phyloP scores from a whole-genome alignment of 805 yeast species.

The Nakazawaea wickerhamii region DNA sequence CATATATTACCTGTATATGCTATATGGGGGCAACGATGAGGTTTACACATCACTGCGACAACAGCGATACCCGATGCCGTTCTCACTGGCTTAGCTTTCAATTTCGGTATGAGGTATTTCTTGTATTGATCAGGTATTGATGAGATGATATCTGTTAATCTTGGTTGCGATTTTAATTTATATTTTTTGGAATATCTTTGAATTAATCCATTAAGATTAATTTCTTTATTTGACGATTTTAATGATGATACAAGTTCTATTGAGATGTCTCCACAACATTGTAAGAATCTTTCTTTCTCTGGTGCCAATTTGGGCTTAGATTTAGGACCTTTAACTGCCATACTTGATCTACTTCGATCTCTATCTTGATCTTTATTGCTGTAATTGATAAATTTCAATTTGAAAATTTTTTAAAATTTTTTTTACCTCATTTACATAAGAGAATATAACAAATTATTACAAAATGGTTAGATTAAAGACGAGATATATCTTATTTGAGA shows the following conservation, averaged over 20 bases:
- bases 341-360: background rate
- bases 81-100: constrained; percentile 97
- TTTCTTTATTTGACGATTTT: constrained; percentile 61
- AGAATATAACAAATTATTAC: background rate
- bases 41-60: constrained; percentile 99
- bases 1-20: constrained; percentile 98
- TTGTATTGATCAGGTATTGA: constrained; percentile 96
- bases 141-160: constrained; percentile 89
- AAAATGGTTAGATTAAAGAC: constrained; percentile 87
- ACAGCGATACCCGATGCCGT: constrained; percentile 99
- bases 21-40: constrained; percentile 98
- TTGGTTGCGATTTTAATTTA: constrained; percentile 86
- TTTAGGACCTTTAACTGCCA: constrained; percentile 29
- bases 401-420: constrained; percentile 1
- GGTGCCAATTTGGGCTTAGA: constrained; percentile 69
- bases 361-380: too few species aligned
- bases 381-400: background rate
- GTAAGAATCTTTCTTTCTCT: constrained; percentile 87
- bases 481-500: constrained; percentile 76
- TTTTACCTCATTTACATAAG: background rate
- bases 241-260: constrained; percentile 77
- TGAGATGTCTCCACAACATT: constrained; percentile 90
- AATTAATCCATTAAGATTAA: constrained; percentile 87
- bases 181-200: constrained; percentile 83
- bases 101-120: constrained; percentile 83